Percentiles rank a stretch among this genome's conserved stretches.
Evolutionary conservation across 2,329 filamentous ascomycete genomes (phyloP).

Genomic region (Cercospora brassicicola): DNA sequence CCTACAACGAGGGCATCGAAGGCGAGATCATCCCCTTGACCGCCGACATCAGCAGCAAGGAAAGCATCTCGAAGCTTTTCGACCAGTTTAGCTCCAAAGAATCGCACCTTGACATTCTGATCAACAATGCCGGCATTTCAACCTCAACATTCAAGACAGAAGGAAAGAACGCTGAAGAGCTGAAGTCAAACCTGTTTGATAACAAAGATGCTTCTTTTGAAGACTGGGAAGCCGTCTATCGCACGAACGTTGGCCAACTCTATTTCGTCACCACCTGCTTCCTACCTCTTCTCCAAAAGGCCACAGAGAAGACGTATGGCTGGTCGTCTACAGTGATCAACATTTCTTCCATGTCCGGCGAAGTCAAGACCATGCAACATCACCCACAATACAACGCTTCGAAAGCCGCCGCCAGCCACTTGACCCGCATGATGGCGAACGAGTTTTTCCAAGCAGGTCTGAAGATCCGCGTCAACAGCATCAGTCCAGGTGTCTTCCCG

Average conservation of each 20-base stretch:
- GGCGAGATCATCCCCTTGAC: constrained; percentile 51
- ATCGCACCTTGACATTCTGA: constrained; percentile 45
- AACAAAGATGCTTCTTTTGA: constrained; percentile 44
- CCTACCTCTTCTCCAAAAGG: constrained; percentile 48
- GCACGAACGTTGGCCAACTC: constrained; percentile 51
- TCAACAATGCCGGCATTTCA: constrained; percentile 52
- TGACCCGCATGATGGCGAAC: constrained; percentile 57
- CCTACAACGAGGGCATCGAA: constrained; percentile 46
- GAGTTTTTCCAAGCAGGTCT: constrained; percentile 54
- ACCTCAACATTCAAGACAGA: constrained; percentile 43
- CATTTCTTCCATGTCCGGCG: constrained; percentile 49
- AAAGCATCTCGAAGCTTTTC: constrained; percentile 45
- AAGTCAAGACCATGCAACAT: constrained; percentile 49
- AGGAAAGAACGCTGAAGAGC: constrained; percentile 44
- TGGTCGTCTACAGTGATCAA: constrained; percentile 51
- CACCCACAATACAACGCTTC: constrained; percentile 51
- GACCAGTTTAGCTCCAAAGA: constrained; percentile 48
- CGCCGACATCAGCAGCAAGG: constrained; percentile 48
- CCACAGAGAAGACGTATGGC: constrained; percentile 44
- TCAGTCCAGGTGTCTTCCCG: constrained; percentile 57
- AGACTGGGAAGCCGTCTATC: constrained; percentile 49
- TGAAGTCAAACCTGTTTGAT: constrained; percentile 49
- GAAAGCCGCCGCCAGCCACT: constrained; percentile 52
- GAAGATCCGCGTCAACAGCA: constrained; percentile 59
- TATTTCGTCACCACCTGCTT: constrained; percentile 52